Evolutionary conservation across 2,329 filamentous ascomycete genomes (phyloP), one percentile per base, ranked within the genome.

Genomic region (Nemania sp.): DNA sequence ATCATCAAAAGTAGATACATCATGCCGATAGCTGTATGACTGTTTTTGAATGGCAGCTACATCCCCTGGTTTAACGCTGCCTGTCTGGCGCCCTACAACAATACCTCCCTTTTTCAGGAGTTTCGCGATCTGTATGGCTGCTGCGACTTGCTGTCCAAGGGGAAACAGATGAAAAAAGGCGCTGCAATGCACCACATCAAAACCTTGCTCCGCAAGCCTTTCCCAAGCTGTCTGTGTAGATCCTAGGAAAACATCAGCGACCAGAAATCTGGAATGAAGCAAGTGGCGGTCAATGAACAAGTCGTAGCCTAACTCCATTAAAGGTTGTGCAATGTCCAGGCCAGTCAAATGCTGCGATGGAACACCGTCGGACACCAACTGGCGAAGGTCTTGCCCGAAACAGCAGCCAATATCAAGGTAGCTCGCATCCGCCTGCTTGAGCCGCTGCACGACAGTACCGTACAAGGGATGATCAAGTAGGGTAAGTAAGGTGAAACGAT

Each of bases 401-500:
- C 76, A 77, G 57, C 76, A 76, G 11, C 75, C 76, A 11, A 79
- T 57, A 35, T 78, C 76, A 4, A 78, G 62, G 59, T 76, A 74
- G 10, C 45, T 61, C 3, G 70, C 68, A 7, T 45, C 61, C 13
- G 58, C 3, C n/a, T n/a, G n/a, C 41, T 45, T 54, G 55, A 71
- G 62, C 18, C 61, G 54, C 64, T 63, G 7, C 6, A 77, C 43
- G 18, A 75, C 66, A 5, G n/a, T 49, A 1, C 51, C 18, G 52
- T 72, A 73, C 0, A 66, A 29, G 5, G 68, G 71, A 43, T 70
- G 69, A 2, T 47, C 63, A 20, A 60, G 29, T 32, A 74, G 35
- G 22, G 72, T 72, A 1, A 73, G 69, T 26, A 47, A 68, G 10
- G 68, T 51, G 35, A 73, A 74, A 11, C 70, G 70, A 47, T 69